Evolutionary conservation across 257 asterid species (phyloP), one percentile per base, ranked within the genome.

Genomic region (Gynochthodes officinalis): DNA sequence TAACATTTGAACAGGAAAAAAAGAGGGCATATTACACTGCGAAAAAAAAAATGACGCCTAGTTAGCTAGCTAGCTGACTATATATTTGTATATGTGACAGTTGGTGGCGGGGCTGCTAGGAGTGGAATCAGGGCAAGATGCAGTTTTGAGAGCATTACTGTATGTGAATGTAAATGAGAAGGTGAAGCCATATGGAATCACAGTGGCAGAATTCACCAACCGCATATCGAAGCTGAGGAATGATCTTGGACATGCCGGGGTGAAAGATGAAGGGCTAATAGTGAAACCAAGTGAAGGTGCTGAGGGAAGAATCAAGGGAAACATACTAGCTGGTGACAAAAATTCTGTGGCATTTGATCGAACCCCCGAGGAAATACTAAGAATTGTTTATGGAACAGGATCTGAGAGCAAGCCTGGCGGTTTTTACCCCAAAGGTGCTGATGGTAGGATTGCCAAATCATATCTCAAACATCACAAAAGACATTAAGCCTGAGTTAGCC

Each of bases 201-300:
- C 89, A 0, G 84, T 86, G n/a, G 88, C 72, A 1, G 82, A 82
- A 37, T 77, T 84, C 64, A 80, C 85, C 2, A 48, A 64, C 73
- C 59, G 18, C 2, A 84, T 86, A 14, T 86, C 89, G 0, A 61
- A 13, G 11, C 75, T 84, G 0, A 78, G 87, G 69, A 76, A 88
- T 59, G 76, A 72, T 67, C 81, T 94, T 0, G 98, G 98, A 21
- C 65, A 58, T 2, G 64, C 27, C 4, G 96, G 97, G 0, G 1
- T 77, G 30, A 94, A 89, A 78, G 98, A 91, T 14, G 96, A 94
- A 81, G 97, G 98, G 4, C 77, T 94, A 2, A 64, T 78, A 11
- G 97, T 88, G 32, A 21, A 30, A 0, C 82, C 73, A 2, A 1
- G 0, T 1, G 30, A 14, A 15, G 96, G 98, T 0, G 89, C 97